Base-by-base conservation (phyloP, 306 rosid species). In the Crotalaria pallida region DNA sequence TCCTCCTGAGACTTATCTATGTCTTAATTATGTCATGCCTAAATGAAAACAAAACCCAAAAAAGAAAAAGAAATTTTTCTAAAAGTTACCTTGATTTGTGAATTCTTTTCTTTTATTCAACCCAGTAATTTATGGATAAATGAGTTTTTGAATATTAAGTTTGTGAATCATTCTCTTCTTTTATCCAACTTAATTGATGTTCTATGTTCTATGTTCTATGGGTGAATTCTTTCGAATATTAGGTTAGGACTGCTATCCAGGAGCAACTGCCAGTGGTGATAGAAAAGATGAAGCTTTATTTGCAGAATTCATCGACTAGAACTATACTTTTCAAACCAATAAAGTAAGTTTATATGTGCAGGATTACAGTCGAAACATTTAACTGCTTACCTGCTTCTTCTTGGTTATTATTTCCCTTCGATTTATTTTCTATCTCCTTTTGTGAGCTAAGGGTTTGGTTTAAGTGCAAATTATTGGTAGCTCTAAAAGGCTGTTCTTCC, bases 251-350 rank as follows among this genome's bases (percentile, higher is more conserved):
- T 36, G 92, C 96, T 29, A 83, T 94, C 74, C 89, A 82, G 80
- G 89, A 87, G 81, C 96, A 88, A 77, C 79, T 94, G 77, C 96
- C 99, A 47, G 62, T 3, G 27, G 96, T 89, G 56, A 89, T 83
- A 79, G 86, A 29, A 17, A 94, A 89, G 83, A 94, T 94, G 99
- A 94, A 91, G 85, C 96, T 94, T 47, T 94, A 94, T 84, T 86
- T 94, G 72, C 97, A 87, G 75, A 94, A 94, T 75, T 75, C 97
- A 19, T 82, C 91, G 0, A 94, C 99, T 11, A 85, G 96, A 70
- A 89, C 87, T 36, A 94, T 91, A 80, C 96, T 94, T 65, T 94
- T 94, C 91, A 91, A 91, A 69, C 97, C 99, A 27, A 94, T 94
- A 75, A 89, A 87, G 98, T 90, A 83, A 84, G 97, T 66, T 64